Evolutionary conservation across 163 green algal species (phyloP).

Genomic region (Scenedesmus sp.): DNA sequence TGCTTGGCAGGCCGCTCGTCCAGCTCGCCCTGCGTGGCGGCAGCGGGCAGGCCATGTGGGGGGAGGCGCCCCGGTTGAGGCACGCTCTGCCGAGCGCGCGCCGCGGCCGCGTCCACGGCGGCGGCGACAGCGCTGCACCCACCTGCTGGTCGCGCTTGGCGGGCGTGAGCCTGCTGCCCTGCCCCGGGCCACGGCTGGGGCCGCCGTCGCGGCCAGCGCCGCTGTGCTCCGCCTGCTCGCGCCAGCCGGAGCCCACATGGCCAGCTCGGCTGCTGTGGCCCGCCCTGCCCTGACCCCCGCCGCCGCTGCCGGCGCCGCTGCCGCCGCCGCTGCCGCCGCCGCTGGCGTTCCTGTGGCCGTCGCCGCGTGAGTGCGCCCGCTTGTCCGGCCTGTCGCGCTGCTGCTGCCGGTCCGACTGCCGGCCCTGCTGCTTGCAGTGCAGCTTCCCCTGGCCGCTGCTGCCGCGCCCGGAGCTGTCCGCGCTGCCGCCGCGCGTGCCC

Average conservation of each 20-base stretch:
- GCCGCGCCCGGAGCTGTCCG: neutral
- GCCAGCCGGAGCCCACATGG: neutral
- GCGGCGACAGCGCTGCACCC: no score
- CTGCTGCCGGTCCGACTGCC: constrained; percentile 11
- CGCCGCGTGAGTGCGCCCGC: no score
- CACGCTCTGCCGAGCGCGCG: no score
- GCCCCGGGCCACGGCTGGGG: neutral
- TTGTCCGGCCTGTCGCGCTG: constrained; percentile 1
- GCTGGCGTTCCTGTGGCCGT: neutral
- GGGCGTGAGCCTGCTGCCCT: neutral
- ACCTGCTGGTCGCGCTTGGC: no score
- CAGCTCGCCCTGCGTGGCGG: no score
- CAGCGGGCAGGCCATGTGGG: no score
- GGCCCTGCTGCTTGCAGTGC: neutral
- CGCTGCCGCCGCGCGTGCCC: neutral
- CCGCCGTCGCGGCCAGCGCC: neutral
- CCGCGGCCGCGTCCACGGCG: no score
- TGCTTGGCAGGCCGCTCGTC: no score
- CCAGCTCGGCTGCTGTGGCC: neutral
- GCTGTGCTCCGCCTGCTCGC: neutral
- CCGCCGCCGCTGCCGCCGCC: constrained; percentile 13
- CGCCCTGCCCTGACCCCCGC: neutral
- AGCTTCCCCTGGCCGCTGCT: neutral
- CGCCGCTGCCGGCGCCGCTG: neutral
- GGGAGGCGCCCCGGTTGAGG: no score